Percentiles rank a stretch among this genome's conserved stretches.
Conservation (phyloP, 768 basidiomycete species). For the Leucosporidium scottii region DNA sequence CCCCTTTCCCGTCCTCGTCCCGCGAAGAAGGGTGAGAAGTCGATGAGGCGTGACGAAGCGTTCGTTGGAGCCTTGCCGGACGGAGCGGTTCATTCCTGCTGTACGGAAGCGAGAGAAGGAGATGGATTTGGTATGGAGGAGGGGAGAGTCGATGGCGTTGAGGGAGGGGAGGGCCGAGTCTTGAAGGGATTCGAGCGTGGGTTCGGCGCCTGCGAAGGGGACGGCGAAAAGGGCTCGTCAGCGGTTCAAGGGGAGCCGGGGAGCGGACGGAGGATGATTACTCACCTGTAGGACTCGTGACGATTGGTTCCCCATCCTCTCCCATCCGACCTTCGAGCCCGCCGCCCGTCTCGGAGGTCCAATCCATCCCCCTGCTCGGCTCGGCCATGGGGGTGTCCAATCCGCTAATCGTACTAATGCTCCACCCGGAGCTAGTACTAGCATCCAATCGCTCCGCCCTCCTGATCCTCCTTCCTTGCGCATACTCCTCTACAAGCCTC, state of each 20-base stretch:
- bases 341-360: not conserved
- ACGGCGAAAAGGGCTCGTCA: not conserved
- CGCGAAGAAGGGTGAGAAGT: conserved; percentile 46
- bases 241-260: not conserved
- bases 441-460: not conserved
- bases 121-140: conserved; percentile 65
- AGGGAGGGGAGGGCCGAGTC: conserved; percentile 51
- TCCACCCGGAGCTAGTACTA: not conserved
- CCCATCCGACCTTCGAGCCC: not conserved
- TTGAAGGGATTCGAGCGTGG: conserved; percentile 52
- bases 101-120: conserved; percentile 97
- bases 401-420: not conserved
- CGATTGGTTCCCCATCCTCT: not conserved
- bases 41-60: conserved; percentile 90
- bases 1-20: conserved; percentile 34
- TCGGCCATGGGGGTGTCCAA: not conserved
- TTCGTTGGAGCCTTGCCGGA: conserved; percentile 78
- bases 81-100: conserved; percentile 86
- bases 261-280: not conserved
- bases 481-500: conserved; percentile 27
- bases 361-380: not conserved
- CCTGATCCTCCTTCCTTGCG: conserved; percentile 10
- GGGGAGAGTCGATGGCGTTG: conserved; percentile 27
- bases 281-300: not conserved
- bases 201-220: not conserved